Base-by-base conservation (phyloP, 345 rosid genomes). In the Linum trigynum region DNA sequence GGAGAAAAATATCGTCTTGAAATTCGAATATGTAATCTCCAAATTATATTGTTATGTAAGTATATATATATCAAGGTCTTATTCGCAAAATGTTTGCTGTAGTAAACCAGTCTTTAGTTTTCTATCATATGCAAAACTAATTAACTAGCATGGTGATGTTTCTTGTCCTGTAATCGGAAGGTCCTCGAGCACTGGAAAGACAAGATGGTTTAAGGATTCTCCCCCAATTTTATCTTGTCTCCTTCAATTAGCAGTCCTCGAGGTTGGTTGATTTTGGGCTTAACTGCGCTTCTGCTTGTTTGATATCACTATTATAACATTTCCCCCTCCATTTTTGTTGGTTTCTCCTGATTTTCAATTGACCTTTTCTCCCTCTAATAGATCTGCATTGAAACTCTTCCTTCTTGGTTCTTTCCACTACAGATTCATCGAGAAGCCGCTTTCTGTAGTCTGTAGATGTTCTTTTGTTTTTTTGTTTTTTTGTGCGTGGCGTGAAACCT, bases 181-280 rank as follows among this genome's bases (percentile, higher is more conserved):
- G 64, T 36, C 70, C 70, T 71, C 75, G 70, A 71, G 59, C 59
- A 62, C 70, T 71, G 57, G 55, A 61, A 55, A 37, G 62, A 65
- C 0, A 61, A 35, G 12, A 23, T 23, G 32, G 32, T 23, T 23
- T 2, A n/a, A 48, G 37, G 38, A 59, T 65, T 36, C 61, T 66
- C 53, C 65, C 53, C 37, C 53, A 3, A 42, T 42, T 57, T 48
- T 59, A 15, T 37, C 64, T 14, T 70, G 74, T 63, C 69, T 61
- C 74, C 69, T 40, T 55, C 40, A 65, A 61, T 42, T 17, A 57
- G 56, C 62, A 35, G 65, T 17, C 23, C 58, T 36, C 74, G 45
- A 59, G 68, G 64, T 70, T 43, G 67, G 39, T 41, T 32, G 53
- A 56, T 23, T 6, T 59, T 12, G 23, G 43, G 32, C 39, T 7